These are phyloP conservation scores for Kodamaea alishanica DNA, from an alignment of 1,139 yeast genomes.

Conservation along the genomic window DNA sequence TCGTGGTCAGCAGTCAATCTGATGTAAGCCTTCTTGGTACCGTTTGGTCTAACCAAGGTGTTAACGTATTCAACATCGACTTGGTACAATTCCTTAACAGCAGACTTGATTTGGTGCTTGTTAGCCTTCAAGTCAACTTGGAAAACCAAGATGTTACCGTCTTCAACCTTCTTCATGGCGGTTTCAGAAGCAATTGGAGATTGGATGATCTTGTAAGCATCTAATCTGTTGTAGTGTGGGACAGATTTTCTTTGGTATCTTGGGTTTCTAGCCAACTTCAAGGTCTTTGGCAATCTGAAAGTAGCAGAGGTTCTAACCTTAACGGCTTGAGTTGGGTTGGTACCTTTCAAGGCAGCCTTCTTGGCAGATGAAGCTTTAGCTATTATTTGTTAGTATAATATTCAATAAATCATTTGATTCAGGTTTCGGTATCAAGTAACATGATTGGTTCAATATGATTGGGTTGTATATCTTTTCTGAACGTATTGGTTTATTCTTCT, in stretches of 20 bases:
- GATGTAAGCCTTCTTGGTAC: slow-evolving; percentile 99
- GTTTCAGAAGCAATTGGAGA: slow-evolving; percentile 97
- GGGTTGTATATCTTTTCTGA: background rate
- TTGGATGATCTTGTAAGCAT: slow-evolving; percentile 91
- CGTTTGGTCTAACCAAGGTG: slow-evolving; percentile 98
- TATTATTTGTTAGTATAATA: slow-evolving; percentile 29
- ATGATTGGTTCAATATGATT: background rate
- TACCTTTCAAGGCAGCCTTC: slow-evolving; percentile 98
- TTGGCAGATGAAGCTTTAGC: slow-evolving; percentile 90
- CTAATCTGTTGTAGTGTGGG: slow-evolving; percentile 96
- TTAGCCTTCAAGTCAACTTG: slow-evolving; percentile 95
- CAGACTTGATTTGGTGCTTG: slow-evolving; percentile 97
- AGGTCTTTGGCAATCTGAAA: slow-evolving; percentile 98
- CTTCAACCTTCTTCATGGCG: slow-evolving; percentile 99
- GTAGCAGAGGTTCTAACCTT: slow-evolving; percentile 95
- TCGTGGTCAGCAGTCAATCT: slow-evolving; percentile 99
- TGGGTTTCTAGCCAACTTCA: slow-evolving; percentile 90
- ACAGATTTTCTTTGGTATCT: slow-evolving; percentile 94
- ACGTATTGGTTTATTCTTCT: background rate
- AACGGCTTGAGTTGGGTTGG: slow-evolving; percentile 83
- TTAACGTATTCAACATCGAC: slow-evolving; percentile 92
- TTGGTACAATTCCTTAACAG: slow-evolving; percentile 97
- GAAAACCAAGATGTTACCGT: slow-evolving; percentile 98
- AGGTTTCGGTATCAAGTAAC: too few relatives aligned
- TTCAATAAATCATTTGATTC: slow-evolving; percentile 2